A percentile compares a stretch with the other conserved stretches of the same genome.
Evolutionary conservation across 179 eudicot genomes (phyloP).

Genomic region (Silene noctiflora): DNA sequence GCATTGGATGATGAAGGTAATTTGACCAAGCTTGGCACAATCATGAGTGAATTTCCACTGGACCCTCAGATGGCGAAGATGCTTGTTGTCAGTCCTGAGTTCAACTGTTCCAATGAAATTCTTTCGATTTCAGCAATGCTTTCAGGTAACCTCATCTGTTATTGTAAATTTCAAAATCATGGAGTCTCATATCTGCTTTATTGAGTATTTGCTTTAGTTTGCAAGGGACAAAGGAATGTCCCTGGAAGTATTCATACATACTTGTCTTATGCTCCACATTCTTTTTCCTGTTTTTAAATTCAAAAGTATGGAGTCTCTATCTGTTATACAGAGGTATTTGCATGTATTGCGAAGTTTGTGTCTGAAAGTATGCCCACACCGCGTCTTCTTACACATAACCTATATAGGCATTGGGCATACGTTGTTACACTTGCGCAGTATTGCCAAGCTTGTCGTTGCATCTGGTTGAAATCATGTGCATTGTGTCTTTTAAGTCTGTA

Average conservation of each 20-base stretch:
- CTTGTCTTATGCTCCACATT: constrained; percentile 22
- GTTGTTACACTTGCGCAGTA: constrained; percentile 21
- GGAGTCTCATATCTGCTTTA: constrained; percentile 18
- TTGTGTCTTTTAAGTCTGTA: constrained; percentile 34
- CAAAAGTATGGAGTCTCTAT: background rate
- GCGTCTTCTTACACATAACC: background rate
- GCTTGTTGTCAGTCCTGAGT: constrained; percentile 90
- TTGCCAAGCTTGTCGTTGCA: constrained; percentile 23
- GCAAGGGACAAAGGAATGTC: constrained; percentile 23
- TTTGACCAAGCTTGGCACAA: constrained; percentile 81
- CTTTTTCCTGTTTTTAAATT: too few relatives aligned
- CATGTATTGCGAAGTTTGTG: background rate
- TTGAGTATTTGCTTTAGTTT: background rate
- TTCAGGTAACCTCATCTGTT: constrained; percentile 54
- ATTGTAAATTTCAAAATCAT: background rate
- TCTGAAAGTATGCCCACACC: background rate
- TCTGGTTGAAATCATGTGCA: constrained; percentile 30
- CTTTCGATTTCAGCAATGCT: constrained; percentile 95
- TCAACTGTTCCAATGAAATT: constrained; percentile 90
- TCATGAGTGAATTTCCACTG: constrained; percentile 94
- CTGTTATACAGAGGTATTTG: background rate
- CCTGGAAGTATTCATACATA: constrained; percentile 20
- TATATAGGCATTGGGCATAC: background rate
- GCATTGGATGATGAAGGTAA: constrained; percentile 99
- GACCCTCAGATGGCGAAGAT: constrained; percentile 99